Evolutionary conservation across 257 asterid species (phyloP).

Genomic region (Ophiorrhiza pumila): DNA sequence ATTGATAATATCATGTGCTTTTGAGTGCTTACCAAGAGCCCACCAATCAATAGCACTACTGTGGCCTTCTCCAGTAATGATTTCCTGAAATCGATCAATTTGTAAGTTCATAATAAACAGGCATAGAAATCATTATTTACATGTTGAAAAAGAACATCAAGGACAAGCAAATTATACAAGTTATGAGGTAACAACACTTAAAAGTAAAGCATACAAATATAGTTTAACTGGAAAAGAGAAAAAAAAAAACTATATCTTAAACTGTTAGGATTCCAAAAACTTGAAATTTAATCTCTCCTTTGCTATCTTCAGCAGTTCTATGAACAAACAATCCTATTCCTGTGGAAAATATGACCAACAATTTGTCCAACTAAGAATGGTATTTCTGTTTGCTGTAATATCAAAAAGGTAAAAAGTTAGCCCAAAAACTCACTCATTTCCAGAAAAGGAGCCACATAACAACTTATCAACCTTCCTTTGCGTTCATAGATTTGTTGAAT

Average conservation of each 20-base stretch:
- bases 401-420: not conserved
- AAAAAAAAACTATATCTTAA: not conserved
- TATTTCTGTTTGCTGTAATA: not conserved
- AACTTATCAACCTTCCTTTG: not conserved
- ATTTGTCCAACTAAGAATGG: not conserved
- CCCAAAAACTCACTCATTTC: not conserved
- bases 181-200: not conserved
- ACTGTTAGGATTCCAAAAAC: not conserved
- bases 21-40: constrained; percentile 76
- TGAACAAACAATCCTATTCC: no score
- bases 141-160: not conserved
- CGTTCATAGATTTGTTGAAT: not conserved
- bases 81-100: constrained; percentile 66
- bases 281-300: not conserved
- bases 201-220: not conserved
- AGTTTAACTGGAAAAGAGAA: not conserved
- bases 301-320: not conserved
- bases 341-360: no score
- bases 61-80: constrained; percentile 88
- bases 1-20: not conserved
- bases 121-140: not conserved
- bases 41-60: constrained; percentile 99
- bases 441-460: not conserved
- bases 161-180: not conserved
- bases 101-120: constrained; percentile 3